A percentile compares a stretch with the other conserved stretches of the same genome.
phyloP scores from a whole-genome alignment of 345 rosid species.

The Melastoma malabathricum region DNA sequence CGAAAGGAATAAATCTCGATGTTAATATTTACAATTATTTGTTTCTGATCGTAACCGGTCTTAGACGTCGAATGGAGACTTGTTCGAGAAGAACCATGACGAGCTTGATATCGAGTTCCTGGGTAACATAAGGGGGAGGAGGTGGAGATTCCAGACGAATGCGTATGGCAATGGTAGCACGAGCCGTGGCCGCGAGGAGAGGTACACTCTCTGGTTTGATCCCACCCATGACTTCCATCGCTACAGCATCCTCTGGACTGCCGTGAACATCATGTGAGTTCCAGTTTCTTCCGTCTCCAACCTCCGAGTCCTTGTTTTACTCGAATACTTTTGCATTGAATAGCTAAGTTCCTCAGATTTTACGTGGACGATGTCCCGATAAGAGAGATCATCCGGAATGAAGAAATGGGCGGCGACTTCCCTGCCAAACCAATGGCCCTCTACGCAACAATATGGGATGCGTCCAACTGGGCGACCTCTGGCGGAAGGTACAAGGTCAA shows the following conservation, averaged over 20 bases:
- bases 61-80: slow-evolving; percentile 96
- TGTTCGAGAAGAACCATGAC: slow-evolving; percentile 83
- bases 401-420: slow-evolving; percentile 68
- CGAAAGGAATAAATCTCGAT: too few species aligned
- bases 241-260: slow-evolving; percentile 86
- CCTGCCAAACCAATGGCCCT: slow-evolving; percentile 96
- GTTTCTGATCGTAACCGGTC: neutral
- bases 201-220: slow-evolving; percentile 91
- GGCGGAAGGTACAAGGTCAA: slow-evolving; percentile 92
- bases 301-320: neutral
- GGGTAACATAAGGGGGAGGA: slow-evolving; percentile 94
- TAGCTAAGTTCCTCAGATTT: slow-evolving; percentile 32
- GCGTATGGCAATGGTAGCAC: slow-evolving; percentile 95
- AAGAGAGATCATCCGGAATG: slow-evolving; percentile 62
- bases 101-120: slow-evolving; percentile 95
- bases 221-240: slow-evolving; percentile 90
- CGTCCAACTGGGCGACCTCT: slow-evolving; percentile 88
- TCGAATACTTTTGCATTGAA: neutral
- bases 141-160: slow-evolving; percentile 98
- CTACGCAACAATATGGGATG: slow-evolving; percentile 99
- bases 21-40: neutral
- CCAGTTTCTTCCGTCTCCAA: neutral
- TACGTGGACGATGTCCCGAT: slow-evolving; percentile 67
- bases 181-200: slow-evolving; percentile 76
- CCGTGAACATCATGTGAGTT: slow-evolving; percentile 70